These are phyloP conservation scores for Ophiognomonia clavigignenti-juglandacearum DNA, from an alignment of 2,329 filamentous ascomycete species.

Conservation along the genomic window DNA sequence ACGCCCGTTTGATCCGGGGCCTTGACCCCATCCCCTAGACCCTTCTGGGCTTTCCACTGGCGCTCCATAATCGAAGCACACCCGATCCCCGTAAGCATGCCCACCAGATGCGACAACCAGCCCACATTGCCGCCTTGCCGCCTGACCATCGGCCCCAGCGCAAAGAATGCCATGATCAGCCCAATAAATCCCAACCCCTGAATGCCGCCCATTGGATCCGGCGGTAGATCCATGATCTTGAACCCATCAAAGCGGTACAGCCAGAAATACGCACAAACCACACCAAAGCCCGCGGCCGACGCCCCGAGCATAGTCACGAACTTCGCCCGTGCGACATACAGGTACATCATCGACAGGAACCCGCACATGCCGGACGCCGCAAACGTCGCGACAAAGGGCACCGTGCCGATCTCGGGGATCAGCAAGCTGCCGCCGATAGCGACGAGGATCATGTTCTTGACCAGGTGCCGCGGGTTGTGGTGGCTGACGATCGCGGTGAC, in stretches of 20 bases:
- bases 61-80: slow-evolving; percentile 32
- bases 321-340: slow-evolving; percentile 40
- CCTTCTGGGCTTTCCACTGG: slow-evolving; percentile 22
- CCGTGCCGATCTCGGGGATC: slow-evolving; percentile 62
- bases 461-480: slow-evolving; percentile 54
- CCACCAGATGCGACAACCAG: slow-evolving; percentile 47
- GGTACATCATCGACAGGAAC: slow-evolving; percentile 52
- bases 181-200: slow-evolving; percentile 50
- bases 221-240: slow-evolving; percentile 52
- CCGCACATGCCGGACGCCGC: slow-evolving; percentile 53
- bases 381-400: slow-evolving; percentile 65
- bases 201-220: slow-evolving; percentile 46
- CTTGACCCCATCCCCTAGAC: too few relatives aligned
- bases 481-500: slow-evolving; percentile 68
- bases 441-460: slow-evolving; percentile 60
- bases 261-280: slow-evolving; percentile 59
- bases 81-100: slow-evolving; percentile 42
- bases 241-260: slow-evolving; percentile 52
- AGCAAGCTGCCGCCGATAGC: slow-evolving; percentile 62
- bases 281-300: slow-evolving; percentile 58
- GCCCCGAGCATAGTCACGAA: slow-evolving; percentile 56
- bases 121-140: slow-evolving; percentile 39
- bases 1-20: too few relatives aligned
- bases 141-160: slow-evolving; percentile 43
- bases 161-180: slow-evolving; percentile 40